These are phyloP conservation scores for Plasmodium gonderi DNA, from an alignment of 169 alveolate species.

Conservation along the genomic window DNA sequence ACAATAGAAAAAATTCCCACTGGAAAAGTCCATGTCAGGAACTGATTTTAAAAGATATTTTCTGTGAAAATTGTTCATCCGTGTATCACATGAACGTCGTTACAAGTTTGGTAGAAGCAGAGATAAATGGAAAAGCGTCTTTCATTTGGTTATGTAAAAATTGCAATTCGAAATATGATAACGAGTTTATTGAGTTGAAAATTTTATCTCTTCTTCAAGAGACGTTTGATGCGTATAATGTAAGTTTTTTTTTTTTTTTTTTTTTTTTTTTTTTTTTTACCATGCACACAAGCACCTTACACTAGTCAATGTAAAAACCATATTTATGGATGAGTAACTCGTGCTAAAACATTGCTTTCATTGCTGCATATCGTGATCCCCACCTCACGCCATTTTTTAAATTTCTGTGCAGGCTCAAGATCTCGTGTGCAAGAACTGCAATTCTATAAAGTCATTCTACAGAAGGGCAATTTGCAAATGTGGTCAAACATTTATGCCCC, in stretches of 20 bases:
- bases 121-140: constrained; percentile 73
- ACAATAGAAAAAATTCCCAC: constrained; percentile 56
- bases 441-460: constrained; percentile 66
- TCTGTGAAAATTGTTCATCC: constrained; percentile 80
- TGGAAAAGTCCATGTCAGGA: constrained; percentile 82
- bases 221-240: constrained; percentile 70
- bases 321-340: background rate
- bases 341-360: background rate
- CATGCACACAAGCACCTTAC: background rate
- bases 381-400: background rate
- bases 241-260: background rate
- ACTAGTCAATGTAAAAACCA: background rate
- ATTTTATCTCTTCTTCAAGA: constrained; percentile 37
- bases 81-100: constrained; percentile 81
- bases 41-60: constrained; percentile 75
- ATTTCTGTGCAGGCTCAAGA: constrained; percentile 56
- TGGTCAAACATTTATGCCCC: constrained; percentile 48
- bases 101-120: constrained; percentile 76
- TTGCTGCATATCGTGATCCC: background rate
- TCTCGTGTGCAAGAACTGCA: constrained; percentile 61
- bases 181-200: constrained; percentile 44
- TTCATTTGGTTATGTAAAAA: constrained; percentile 74
- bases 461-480: constrained; percentile 69
- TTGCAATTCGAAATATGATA: constrained; percentile 59
- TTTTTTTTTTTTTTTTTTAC: background rate